A percentile compares a stretch with the other conserved stretches of the same genome.
phyloP scores from a whole-genome alignment of 2,329 filamentous ascomycete genomes.

The Fusarium beomiforme region DNA sequence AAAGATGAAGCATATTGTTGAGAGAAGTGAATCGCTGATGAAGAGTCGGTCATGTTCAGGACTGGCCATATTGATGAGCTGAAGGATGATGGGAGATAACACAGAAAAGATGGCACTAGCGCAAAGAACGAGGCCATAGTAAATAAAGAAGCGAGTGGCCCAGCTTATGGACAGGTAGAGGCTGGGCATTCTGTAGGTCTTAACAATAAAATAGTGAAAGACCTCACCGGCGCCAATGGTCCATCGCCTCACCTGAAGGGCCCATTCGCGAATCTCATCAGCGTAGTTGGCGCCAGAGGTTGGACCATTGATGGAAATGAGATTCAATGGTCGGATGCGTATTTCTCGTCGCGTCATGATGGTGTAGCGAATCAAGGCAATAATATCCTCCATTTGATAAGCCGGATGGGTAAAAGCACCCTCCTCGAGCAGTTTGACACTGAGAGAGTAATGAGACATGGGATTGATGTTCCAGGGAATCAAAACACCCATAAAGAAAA shows the following conservation, averaged over 20 bases:
- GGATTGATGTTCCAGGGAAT: conserved; percentile 38
- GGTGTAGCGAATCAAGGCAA: conserved; percentile 29
- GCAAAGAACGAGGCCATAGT: conserved; percentile 27
- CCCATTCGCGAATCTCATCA: conserved; percentile 30
- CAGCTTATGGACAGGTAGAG: conserved; percentile 21
- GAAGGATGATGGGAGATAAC: conserved; percentile 14
- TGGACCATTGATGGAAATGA: conserved; percentile 32
- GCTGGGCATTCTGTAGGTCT: conserved; percentile 27
- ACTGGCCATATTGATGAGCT: conserved; percentile 14
- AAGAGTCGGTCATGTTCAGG: conserved; percentile 8
- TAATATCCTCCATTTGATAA: conserved; percentile 33
- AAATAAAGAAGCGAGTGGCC: conserved; percentile 26
- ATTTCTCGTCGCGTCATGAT: conserved; percentile 27
- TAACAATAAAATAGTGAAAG: conserved; percentile 35
- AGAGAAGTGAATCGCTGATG: conserved; percentile 7
- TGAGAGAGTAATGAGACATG: conserved; percentile 32
- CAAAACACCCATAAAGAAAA: conserved; percentile 40
- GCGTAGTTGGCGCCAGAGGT: conserved; percentile 25
- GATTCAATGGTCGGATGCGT: conserved; percentile 21
- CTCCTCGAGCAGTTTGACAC: conserved; percentile 24
- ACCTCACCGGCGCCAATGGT: conserved; percentile 33
- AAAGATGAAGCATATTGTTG: conserved; percentile 17
- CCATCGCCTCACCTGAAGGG: conserved; percentile 31
- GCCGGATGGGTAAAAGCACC: conserved; percentile 29
- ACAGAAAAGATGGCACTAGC: conserved; percentile 27